Evolutionary conservation across 495 filamentous ascomycete species (phyloP).

Genomic region (Penicillium chermesinum): DNA sequence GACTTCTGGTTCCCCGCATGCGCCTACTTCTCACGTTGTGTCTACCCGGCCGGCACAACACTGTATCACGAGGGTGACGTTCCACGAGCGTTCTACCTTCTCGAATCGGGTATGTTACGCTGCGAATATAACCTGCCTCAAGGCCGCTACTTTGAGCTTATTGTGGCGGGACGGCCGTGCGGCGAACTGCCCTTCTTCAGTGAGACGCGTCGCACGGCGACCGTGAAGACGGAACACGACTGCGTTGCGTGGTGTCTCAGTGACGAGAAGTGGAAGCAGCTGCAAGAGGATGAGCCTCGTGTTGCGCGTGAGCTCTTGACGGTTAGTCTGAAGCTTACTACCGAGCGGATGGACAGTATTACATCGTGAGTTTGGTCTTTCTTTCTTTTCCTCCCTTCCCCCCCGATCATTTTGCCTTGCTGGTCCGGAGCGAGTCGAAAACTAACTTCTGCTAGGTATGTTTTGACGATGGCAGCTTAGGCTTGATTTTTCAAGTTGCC

Average conservation of each 20-base stretch:
- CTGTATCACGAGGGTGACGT: slow-evolving; percentile 69
- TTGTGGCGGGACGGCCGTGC: slow-evolving; percentile 91
- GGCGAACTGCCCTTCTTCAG: slow-evolving; percentile 96
- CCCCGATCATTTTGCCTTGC: not conserved
- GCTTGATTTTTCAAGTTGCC: not conserved
- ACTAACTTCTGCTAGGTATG: not conserved
- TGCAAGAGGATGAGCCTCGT: slow-evolving; percentile 65
- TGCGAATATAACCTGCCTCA: slow-evolving; percentile 88
- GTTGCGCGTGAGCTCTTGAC: slow-evolving; percentile 80
- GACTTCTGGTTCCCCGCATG: slow-evolving; percentile 88
- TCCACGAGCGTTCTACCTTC: slow-evolving; percentile 79
- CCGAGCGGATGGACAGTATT: slow-evolving; percentile 85
- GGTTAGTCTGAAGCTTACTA: slow-evolving; percentile 80
- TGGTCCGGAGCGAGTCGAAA: too few species aligned
- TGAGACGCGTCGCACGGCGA: slow-evolving; percentile 79
- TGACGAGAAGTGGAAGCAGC: slow-evolving; percentile 57
- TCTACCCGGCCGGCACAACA: slow-evolving; percentile 61
- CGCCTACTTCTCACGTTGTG: slow-evolving; percentile 63
- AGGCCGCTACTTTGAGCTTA: slow-evolving; percentile 81
- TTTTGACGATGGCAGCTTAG: not conserved
- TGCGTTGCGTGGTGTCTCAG: slow-evolving; percentile 79
- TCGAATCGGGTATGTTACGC: slow-evolving; percentile 82
- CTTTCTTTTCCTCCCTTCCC: not conserved
- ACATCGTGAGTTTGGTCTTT: slow-evolving; percentile 53
- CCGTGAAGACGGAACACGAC: slow-evolving; percentile 74